phyloP scores from a whole-genome alignment of 2,329 filamentous ascomycete species.

The Raffaelea arxii region DNA sequence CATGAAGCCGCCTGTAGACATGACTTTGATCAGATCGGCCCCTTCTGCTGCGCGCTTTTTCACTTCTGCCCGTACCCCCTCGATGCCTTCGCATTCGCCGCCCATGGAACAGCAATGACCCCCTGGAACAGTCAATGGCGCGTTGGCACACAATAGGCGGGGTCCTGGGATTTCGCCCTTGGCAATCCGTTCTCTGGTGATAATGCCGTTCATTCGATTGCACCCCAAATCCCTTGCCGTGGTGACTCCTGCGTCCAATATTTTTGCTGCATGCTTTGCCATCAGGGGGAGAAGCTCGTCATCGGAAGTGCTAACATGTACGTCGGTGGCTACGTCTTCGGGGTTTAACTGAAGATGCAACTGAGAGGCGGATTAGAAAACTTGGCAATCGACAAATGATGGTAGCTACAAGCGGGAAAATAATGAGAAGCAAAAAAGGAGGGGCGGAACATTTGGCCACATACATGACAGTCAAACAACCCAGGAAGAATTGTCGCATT shows the following conservation, averaged over 20 bases:
- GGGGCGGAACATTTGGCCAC: not conserved
- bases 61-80: constrained; percentile 9
- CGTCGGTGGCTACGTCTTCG: not conserved
- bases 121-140: constrained; percentile 10
- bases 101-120: constrained; percentile 10
- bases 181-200: constrained; percentile 6
- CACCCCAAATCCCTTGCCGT: constrained; percentile 10
- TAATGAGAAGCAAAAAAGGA: not conserved
- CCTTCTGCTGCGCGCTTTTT: constrained; percentile 9
- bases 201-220: constrained; percentile 3
- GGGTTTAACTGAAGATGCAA: constrained; percentile 9
- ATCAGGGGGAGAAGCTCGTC: constrained; percentile 9
- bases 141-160: constrained; percentile 10
- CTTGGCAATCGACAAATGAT: not conserved
- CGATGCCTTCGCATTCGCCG: constrained; percentile 7
- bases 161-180: constrained; percentile 8
- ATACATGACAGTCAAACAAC: constrained; percentile 12
- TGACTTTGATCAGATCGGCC: constrained; percentile 11
- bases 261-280: constrained; percentile 7
- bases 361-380: too few species aligned
- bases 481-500: constrained; percentile 11
- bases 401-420: too few species aligned
- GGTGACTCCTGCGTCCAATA: constrained; percentile 11
- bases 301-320: not conserved
- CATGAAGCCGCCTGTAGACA: constrained; percentile 12